A percentile compares a stretch with the other conserved stretches of the same genome.
Evolutionary conservation across 2,329 filamentous ascomycete genomes (phyloP).

Genomic region (Zymoseptoria crescenta): DNA sequence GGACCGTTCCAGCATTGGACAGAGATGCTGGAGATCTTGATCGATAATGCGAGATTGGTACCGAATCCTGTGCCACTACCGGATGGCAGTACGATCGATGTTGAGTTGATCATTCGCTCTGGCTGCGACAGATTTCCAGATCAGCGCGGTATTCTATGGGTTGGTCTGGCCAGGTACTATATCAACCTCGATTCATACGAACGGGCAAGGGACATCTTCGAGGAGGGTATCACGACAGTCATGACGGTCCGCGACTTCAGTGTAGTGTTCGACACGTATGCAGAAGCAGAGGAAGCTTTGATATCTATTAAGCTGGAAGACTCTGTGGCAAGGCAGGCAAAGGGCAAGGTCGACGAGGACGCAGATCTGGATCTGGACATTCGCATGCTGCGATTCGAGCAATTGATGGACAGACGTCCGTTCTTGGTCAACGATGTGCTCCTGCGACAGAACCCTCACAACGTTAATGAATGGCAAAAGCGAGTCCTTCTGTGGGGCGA

Average conservation of each 20-base stretch:
- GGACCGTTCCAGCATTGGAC: conserved; percentile 96
- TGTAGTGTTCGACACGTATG: conserved; percentile 90
- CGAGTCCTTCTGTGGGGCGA: conserved; percentile 91
- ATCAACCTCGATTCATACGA: conserved; percentile 90
- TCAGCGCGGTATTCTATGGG: conserved; percentile 91
- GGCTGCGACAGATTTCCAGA: conserved; percentile 87
- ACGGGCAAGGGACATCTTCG: conserved; percentile 83
- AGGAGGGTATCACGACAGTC: conserved; percentile 92
- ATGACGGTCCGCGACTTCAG: conserved; percentile 99
- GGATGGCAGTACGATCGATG: conserved; percentile 74
- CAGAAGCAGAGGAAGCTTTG: conserved; percentile 93
- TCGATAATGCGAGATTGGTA: conserved; percentile 61
- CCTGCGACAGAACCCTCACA: conserved; percentile 90
- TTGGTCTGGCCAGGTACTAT: conserved; percentile 92
- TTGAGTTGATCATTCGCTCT: conserved; percentile 86
- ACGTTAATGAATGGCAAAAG: conserved; percentile 95
- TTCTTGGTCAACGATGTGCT: conserved; percentile 96
- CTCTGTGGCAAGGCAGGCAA: conserved; percentile 70
- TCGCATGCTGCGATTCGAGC: conserved; percentile 95
- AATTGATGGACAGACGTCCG: conserved; percentile 91
- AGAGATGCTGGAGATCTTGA: conserved; percentile 91
- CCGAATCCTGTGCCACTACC: conserved; percentile 69
- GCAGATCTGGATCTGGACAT: conserved; percentile 93
- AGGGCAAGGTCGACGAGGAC: conserved; percentile 68
- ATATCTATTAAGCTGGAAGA: conserved; percentile 87